Conservation (phyloP, 129 eudicot species). For the Kitagawia praeruptora region DNA sequence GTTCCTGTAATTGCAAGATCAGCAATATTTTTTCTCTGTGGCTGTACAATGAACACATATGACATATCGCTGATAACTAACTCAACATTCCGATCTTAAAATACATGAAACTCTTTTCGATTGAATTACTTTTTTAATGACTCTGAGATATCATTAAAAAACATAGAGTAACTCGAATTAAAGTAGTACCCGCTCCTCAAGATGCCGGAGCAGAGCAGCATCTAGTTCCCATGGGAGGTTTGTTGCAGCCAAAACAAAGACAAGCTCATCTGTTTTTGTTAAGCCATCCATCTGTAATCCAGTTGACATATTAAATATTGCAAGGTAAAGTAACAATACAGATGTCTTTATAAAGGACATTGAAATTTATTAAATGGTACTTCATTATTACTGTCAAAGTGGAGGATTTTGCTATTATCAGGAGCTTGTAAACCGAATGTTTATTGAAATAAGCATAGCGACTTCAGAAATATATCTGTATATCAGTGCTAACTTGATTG, state of each 20-base stretch:
- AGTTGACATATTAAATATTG: conserved; percentile 11
- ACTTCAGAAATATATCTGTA: not conserved
- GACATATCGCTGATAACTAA: not conserved
- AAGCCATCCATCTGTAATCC: conserved; percentile 96
- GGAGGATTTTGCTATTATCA: not conserved
- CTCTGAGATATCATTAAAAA: not conserved
- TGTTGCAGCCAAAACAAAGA: conserved; percentile 98
- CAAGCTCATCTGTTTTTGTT: conserved; percentile 86
- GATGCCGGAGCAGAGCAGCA: conserved; percentile 99
- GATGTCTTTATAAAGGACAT: not conserved
- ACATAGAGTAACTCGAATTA: not conserved
- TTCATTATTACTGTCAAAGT: not conserved
- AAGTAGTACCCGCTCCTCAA: conserved; percentile 86
- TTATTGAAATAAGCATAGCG: not conserved
- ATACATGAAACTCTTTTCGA: not conserved
- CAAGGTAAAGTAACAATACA: not conserved
- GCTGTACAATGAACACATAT: not conserved
- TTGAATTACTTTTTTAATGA: not conserved
- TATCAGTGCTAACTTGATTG: not conserved
- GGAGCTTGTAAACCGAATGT: not conserved
- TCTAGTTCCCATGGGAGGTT: conserved; percentile 99
- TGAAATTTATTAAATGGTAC: not conserved
- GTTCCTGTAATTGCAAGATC: not conserved
- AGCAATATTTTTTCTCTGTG: not conserved
- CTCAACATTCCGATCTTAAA: not conserved